Base-by-base conservation (phyloP, 495 filamentous ascomycete species). In the Aspergillus leporis region DNA sequence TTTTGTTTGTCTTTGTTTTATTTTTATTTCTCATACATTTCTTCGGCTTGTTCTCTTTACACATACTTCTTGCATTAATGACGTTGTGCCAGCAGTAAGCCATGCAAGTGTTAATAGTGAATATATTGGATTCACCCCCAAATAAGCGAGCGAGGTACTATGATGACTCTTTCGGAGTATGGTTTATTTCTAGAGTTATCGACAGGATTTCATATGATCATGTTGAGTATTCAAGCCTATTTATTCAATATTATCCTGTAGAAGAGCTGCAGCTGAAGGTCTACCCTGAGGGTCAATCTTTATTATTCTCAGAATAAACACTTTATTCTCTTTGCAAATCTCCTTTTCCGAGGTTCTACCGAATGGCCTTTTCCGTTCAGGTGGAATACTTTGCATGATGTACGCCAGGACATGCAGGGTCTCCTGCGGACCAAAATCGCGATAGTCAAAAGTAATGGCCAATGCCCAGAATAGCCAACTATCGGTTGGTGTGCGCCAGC, bases 381-480 rank as follows among this genome's bases (percentile, higher is more conserved):
- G 25, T 28, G 25, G 25, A 28, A 28, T 28, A 28, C 25, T 28
- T 28, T 28, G 25, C 65, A 66, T 67, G 22, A 66, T 51, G 60
- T 61, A 60, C 23, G 53, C 52, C 23, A 67, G 55, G 21, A 55
- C 58, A 14, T 53, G 61, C 53, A 64, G 45, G 49, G 53, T 55
- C 10, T 67, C 48, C 36, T 63, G 53, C 51, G 60, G 45, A n/a
- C 60, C 62, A 31, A 65, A 61, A 12, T 68, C 50, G 25, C 61
- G 48, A 34, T 76, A 79, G 66, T 69, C 5, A 28, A 50, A 19
- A 77, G 76, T 56, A 71, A 79, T 53, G 78, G 78, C 32, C 78
- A 72, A 58, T 50, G 62, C 67, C 25, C 76, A 71, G 61, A 78
- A 71, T 34, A 73, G 77, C 76, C 74, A 81, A 54, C 78, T 78